These are phyloP conservation scores for Solanum medicagineum DNA, from an alignment of 257 asterid species.

Conservation along the genomic window DNA sequence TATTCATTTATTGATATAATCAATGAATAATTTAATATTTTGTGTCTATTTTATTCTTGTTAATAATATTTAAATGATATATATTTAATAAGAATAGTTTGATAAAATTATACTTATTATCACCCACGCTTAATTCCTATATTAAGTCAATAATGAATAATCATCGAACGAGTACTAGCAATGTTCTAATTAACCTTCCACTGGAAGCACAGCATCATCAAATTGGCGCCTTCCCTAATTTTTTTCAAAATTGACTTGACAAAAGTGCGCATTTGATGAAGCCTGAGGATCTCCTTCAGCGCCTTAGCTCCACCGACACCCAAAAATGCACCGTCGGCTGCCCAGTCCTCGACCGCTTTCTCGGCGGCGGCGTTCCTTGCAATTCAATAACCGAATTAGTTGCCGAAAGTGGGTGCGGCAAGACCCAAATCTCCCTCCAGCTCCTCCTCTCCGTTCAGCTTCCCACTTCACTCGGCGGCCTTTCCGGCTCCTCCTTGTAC, in stretches of 20 bases:
- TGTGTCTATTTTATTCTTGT: no score
- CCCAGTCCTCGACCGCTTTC: conserved; percentile 52
- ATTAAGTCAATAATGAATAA: no score
- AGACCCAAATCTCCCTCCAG: conserved; percentile 84
- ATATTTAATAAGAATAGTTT: no score
- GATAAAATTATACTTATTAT: no score
- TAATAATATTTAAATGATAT: no score
- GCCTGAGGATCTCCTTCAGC: conserved; percentile 52
- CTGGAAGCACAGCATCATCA: background rate
- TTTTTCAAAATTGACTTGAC: background rate
- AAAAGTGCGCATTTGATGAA: conserved; percentile 15
- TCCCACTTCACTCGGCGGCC: conserved; percentile 63
- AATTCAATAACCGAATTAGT: conserved; percentile 70
- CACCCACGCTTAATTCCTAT: no score
- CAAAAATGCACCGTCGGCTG: conserved; percentile 55
- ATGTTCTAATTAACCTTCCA: background rate
- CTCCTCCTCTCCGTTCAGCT: conserved; percentile 79
- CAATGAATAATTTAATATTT: no score
- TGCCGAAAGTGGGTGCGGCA: conserved; percentile 90
- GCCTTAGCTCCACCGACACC: conserved; percentile 25
- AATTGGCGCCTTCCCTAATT: background rate
- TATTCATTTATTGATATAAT: no score
- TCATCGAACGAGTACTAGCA: no score
- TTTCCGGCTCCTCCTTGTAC: conserved; percentile 66
- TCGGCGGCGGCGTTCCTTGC: conserved; percentile 81